Conservation (phyloP, 306 rosid genomes). For the Corylus avellana region DNA sequence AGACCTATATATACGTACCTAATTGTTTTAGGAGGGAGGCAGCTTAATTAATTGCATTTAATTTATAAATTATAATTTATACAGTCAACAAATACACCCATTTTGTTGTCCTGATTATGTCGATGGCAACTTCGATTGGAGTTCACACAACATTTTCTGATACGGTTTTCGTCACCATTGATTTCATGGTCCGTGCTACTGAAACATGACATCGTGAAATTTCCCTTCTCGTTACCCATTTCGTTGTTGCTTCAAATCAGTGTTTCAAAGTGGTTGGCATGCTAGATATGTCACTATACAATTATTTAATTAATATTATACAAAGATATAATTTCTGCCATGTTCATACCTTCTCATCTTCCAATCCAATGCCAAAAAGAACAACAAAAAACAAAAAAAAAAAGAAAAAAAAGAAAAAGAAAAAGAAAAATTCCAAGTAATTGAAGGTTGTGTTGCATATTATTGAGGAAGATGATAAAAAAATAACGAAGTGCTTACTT, state of each 20-base stretch:
- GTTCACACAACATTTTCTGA: too few relatives aligned
- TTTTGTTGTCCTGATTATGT: neutral
- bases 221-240: neutral
- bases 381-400: neutral
- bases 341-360: neutral
- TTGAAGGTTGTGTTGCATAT: neutral
- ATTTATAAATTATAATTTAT: neutral
- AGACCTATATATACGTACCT: conserved; percentile 13
- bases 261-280: neutral
- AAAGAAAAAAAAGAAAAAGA: neutral
- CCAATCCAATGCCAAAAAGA: neutral
- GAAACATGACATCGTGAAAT: neutral
- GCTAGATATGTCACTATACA: neutral
- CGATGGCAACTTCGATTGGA: neutral
- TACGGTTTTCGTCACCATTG: conserved; percentile 8
- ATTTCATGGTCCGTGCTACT: neutral
- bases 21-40: neutral
- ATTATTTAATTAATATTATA: neutral
- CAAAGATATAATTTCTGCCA: too few relatives aligned
- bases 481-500: conserved; percentile 18
- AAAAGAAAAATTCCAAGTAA: neutral
- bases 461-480: neutral
- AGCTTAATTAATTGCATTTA: neutral
- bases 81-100: neutral
- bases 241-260: neutral